A percentile compares a stretch with the other conserved stretches of the same genome.
Conservation (phyloP, 352 stramenopile species). For the Globisporangium viniferum region DNA sequence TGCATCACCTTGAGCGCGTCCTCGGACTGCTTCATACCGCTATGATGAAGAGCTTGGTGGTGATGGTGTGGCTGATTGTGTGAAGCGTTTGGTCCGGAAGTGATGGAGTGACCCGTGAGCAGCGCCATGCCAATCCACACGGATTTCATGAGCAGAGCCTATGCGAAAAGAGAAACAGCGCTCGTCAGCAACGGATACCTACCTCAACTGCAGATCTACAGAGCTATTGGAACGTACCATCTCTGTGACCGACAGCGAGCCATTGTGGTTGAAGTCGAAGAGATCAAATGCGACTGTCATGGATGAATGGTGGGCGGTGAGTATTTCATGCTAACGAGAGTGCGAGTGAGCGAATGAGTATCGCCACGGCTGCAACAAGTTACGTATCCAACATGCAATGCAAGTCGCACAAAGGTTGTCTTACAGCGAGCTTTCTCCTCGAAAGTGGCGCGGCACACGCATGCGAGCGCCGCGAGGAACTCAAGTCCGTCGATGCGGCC, state of each 20-base stretch:
- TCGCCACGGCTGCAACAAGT: background rate
- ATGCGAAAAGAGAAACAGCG: background rate
- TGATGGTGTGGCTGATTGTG: background rate
- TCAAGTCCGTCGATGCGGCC: conserved; percentile 80
- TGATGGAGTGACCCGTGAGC: conserved; percentile 36
- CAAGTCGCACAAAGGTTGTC: conserved; percentile 9
- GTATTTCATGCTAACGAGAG: background rate
- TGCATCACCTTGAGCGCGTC: conserved; percentile 33
- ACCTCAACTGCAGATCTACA: background rate
- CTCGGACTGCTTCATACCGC: background rate
- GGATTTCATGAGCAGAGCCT: conserved; percentile 81
- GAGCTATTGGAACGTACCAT: conserved; percentile 29
- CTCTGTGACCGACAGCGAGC: conserved; percentile 67
- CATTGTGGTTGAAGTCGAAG: conserved; percentile 82
- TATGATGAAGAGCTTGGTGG: conserved; percentile 6
- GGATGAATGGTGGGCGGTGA: background rate
- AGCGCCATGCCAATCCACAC: conserved; percentile 68
- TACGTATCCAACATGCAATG: background rate
- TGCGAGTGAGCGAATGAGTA: background rate
- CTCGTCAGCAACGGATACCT: background rate
- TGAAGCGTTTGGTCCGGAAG: background rate
- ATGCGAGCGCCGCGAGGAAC: conserved; percentile 66
- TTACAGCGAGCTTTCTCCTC: conserved; percentile 80
- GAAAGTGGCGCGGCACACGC: conserved; percentile 69
- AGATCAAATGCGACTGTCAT: conserved; percentile 62